phyloP scores from a whole-genome alignment of 257 asterid species.

The Verbena officinalis region DNA sequence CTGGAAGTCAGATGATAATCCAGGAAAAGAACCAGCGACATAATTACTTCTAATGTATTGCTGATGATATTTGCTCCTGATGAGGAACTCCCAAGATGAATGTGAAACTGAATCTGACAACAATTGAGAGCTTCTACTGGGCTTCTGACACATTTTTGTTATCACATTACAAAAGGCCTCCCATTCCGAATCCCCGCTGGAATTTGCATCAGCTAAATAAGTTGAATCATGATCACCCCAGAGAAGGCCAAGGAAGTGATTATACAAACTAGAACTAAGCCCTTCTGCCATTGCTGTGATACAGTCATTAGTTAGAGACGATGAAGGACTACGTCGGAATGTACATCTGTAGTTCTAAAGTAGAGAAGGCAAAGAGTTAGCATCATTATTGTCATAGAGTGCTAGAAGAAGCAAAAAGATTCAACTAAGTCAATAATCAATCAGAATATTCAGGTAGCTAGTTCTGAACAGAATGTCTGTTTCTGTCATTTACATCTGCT shows the following conservation, averaged over 20 bases:
- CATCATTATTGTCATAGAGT: constrained; percentile 27
- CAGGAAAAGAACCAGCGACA: constrained; percentile 48
- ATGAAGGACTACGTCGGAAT: constrained; percentile 76
- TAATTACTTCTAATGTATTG: constrained; percentile 51
- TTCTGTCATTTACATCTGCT: constrained; percentile 6
- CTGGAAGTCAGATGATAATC: constrained; percentile 40
- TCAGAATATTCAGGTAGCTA: constrained; percentile 1
- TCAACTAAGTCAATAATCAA: neutral
- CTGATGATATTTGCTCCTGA: constrained; percentile 69
- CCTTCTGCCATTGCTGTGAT: constrained; percentile 85
- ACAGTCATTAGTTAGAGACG: constrained; percentile 84
- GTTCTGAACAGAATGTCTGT: neutral
- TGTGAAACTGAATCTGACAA: constrained; percentile 45
- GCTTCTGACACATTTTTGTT: constrained; percentile 47
- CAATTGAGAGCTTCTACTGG: constrained; percentile 35
- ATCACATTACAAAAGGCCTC: constrained; percentile 67
- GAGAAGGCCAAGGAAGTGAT: constrained; percentile 68
- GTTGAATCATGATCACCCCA: constrained; percentile 69
- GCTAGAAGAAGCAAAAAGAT: constrained; percentile 12
- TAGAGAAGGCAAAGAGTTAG: constrained; percentile 28
- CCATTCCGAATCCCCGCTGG: constrained; percentile 80
- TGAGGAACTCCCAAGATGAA: constrained; percentile 93
- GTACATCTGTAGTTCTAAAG: constrained; percentile 79
- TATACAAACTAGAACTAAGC: constrained; percentile 62
- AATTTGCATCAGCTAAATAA: constrained; percentile 51